Evolutionary conservation across 148 eudicot species (phyloP).

Genomic region (Oxyria digyna): DNA sequence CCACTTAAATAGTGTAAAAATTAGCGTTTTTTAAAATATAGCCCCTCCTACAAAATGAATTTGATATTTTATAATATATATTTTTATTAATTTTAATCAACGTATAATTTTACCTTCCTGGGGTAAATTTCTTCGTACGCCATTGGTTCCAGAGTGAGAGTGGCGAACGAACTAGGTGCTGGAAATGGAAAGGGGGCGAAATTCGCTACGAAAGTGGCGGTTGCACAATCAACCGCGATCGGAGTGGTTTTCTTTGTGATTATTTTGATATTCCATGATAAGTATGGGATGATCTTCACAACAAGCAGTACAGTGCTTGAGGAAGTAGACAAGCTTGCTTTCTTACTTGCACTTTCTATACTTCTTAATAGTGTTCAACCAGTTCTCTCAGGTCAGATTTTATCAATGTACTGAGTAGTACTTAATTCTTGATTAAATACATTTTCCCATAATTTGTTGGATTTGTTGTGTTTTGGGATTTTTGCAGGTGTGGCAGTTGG

Average conservation of each 20-base stretch:
- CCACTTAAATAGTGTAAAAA: no score
- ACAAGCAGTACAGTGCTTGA: neutral
- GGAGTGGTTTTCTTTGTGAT: neutral
- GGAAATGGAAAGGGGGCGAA: slow-evolving; percentile 8
- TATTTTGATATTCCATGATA: neutral
- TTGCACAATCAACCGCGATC: neutral
- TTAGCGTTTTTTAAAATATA: no score
- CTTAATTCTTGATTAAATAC: no score
- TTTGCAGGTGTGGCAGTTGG: no score
- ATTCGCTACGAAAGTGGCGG: neutral
- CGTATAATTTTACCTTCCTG: no score
- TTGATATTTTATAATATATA: no score
- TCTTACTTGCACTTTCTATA: neutral
- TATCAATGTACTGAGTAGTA: no score
- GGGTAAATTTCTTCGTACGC: no score
- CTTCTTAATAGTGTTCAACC: slow-evolving; percentile 12
- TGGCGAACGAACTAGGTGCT: slow-evolving; percentile 1
- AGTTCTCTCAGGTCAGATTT: slow-evolving; percentile 14
- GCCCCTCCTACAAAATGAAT: no score
- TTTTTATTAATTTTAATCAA: no score
- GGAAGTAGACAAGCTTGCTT: neutral
- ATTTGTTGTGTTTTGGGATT: no score
- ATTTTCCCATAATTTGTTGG: no score
- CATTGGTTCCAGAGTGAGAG: neutral
- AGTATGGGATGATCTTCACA: neutral